Evolutionary conservation across 2,329 filamentous ascomycete species (phyloP), one percentile per base, ranked within the genome.

Genomic region (Aspergillus sp.): DNA sequence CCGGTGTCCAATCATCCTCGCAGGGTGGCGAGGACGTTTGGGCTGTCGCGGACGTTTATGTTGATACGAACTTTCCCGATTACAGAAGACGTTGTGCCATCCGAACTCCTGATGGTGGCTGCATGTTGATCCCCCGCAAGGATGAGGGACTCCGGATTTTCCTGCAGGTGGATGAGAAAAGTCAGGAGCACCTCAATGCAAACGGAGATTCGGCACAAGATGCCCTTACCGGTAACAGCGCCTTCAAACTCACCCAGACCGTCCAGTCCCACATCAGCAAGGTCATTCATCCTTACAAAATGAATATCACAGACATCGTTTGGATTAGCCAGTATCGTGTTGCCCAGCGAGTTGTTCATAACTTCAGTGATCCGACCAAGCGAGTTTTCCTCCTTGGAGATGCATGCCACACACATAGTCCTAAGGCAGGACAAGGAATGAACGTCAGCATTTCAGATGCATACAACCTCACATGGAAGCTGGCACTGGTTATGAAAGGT

Each of bases 381-480:
- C 81, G 87, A 3, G 80, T 92, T 8, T 92, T 92, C 70, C 79
- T 91, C 4, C 86, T 88, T 0, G 89, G 89, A 2, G 89, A 90
- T 72, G 88, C 86, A 1, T 84, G 85, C 1, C 81, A 82, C 65
- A 84, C 81, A 1, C 81, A 83, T 65, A 67, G 64, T 2, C 68
- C 68, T 2, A 71, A 68, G 38, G 68, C 64, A 2, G 69, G 68
- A n/a, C 87, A 90, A 68, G 88, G 88, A 11, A 90, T 90, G 87
- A 91, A 91, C 65, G 84, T 89, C 2, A 84, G 81, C 30, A 88
- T 91, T 84, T 87, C 89, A 66, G 88, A 91, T 70, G 74, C 71
- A 69, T 86, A 80, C 72, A 86, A 86, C 64, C 75, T 86, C 0
- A 83, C 81, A 27, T 86, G 84, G 84, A 86, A 86, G 67, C 70